Evolutionary conservation across 2,329 filamentous ascomycete genomes (phyloP).

Genomic region (Zymoseptoria ardabiliae): DNA sequence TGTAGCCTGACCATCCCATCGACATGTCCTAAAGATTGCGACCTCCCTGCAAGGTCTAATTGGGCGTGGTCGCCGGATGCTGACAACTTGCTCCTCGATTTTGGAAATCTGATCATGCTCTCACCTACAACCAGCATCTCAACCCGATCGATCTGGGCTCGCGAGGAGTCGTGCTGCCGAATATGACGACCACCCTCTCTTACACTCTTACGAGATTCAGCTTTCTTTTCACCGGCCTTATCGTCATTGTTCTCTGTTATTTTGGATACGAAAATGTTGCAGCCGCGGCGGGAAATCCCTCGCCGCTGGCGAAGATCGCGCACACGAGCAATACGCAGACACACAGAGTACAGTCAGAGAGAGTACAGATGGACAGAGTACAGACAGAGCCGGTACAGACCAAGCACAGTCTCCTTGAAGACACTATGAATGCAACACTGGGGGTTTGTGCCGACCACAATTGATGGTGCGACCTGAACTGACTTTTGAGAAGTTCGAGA

Average conservation of each 20-base stretch:
- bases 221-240: not conserved
- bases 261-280: not conserved
- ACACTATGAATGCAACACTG: not conserved
- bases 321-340: not conserved
- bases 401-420: not conserved
- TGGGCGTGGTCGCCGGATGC: not conserved
- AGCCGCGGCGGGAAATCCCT: not conserved
- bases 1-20: not conserved
- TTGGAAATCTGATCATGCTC: not conserved
- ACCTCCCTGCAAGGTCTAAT: not conserved
- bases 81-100: not conserved
- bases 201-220: not conserved
- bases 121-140: not conserved
- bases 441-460: not conserved
- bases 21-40: not conserved
- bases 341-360: not conserved
- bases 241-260: not conserved
- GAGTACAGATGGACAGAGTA: not conserved
- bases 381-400: not conserved
- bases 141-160: not conserved
- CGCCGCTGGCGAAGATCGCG: not conserved
- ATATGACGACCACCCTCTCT: not conserved
- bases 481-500: slow-evolving; percentile 35
- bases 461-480: not conserved
- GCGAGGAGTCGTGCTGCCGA: not conserved